Base-by-base conservation (phyloP, 2,329 filamentous ascomycete species). In the Xenoacremonium recifei region DNA sequence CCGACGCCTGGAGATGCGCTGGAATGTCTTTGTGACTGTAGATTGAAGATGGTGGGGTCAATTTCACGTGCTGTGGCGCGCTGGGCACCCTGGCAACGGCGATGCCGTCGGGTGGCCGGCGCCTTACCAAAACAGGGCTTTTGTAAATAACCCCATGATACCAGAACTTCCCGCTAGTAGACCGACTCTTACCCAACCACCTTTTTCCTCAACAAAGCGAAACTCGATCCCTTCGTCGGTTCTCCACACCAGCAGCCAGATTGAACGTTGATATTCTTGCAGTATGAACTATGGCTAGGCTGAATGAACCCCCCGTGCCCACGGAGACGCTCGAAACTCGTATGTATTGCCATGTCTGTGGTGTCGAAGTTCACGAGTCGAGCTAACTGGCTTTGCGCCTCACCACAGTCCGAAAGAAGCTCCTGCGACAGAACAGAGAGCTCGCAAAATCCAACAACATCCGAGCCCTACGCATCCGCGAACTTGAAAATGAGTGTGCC, bases 341-440 rank as follows among this genome's bases (percentile, higher is more conserved):
- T 89, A 73, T 65, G 84, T 77, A 48, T 21, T 35, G 43, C 33
- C n/a, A 7, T 25, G n/a, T 35, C 21, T 37, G 25, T 35, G 48
- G n/a, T n/a, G n/a, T n/a, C n/a, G n/a, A n/a, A n/a, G n/a, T n/a
- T n/a, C n/a, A n/a, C n/a, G n/a, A n/a, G n/a, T n/a, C 18, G 37
- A 49, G 36, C 49, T 55, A 23, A 59, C 44, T 49, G 36, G 54
- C 37, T 39, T 42, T 32, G 39, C 40, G 35, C n/a, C n/a, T n/a
- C n/a, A n/a, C n/a, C 48, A 10, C 55, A 91, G 87, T 92, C 45
- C 87, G 88, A 62, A 80, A 85, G 58, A 84, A 85, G 61, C 89
- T 91, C 60, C 72, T 91, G 57, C 80, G 88, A 40, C 89, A 93
- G 63, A 95, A 95, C 62, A 80, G 87, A 66, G 88, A 93, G 58